Conservation (phyloP, 2,329 filamentous ascomycete species). For the Aspergillus candidus region DNA sequence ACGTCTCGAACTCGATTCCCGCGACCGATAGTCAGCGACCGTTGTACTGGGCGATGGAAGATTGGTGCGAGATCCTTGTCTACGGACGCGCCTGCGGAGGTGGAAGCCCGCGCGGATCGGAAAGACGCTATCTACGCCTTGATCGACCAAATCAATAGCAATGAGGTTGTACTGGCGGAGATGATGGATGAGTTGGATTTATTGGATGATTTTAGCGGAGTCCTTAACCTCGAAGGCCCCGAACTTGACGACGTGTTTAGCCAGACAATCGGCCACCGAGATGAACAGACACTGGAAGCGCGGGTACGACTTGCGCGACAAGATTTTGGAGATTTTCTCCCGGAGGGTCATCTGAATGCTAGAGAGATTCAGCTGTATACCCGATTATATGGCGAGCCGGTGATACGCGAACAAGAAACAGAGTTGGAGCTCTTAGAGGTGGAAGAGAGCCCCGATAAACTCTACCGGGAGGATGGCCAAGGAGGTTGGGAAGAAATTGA, state of each 20-base stretch:
- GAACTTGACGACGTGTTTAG: constrained; percentile 25
- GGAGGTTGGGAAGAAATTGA: constrained; percentile 34
- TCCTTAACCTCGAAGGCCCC: constrained; percentile 19
- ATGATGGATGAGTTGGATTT: constrained; percentile 32
- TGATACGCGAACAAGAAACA: constrained; percentile 30
- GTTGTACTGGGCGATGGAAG: constrained; percentile 5
- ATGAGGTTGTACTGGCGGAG: constrained; percentile 29
- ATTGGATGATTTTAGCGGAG: constrained; percentile 21
- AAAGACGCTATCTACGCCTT: constrained; percentile 30
- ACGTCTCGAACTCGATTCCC: background rate
- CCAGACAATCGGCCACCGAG: constrained; percentile 26
- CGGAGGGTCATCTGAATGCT: constrained; percentile 61
- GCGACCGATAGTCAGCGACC: background rate
- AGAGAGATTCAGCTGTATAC: constrained; percentile 72
- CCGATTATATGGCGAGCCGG: constrained; percentile 71
- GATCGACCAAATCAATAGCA: constrained; percentile 33
- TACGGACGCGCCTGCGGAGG: constrained; percentile 14
- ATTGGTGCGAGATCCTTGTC: constrained; percentile 19
- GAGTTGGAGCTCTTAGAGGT: constrained; percentile 23
- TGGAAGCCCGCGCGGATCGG: constrained; percentile 12
- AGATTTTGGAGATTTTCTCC: constrained; percentile 69
- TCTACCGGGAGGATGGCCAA: constrained; percentile 35
- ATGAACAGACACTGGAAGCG: constrained; percentile 27
- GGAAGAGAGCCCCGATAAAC: constrained; percentile 26
- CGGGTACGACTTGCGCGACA: constrained; percentile 64